Conservation (phyloP, 208 protist genomes). For the Leishmania lainsoni region DNA sequence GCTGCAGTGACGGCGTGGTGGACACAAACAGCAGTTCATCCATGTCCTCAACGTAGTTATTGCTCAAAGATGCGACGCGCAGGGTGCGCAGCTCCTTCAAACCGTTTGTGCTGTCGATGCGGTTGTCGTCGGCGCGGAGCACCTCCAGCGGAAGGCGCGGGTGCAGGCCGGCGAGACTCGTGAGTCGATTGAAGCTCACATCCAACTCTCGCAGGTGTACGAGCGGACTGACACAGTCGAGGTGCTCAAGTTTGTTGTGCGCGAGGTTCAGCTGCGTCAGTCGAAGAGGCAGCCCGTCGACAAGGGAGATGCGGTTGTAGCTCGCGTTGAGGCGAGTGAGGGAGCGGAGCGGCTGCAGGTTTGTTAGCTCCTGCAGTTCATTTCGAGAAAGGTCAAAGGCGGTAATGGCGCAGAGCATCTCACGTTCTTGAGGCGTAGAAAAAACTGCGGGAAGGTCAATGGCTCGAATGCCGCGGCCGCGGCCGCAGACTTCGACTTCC, state of each 20-base stretch:
- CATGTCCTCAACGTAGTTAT: slow-evolving; percentile 77
- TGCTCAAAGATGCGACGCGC: slow-evolving; percentile 51
- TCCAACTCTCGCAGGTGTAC: slow-evolving; percentile 73
- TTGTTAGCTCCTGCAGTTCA: slow-evolving; percentile 50
- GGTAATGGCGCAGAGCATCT: slow-evolving; percentile 69
- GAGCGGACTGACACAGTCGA: slow-evolving; percentile 67
- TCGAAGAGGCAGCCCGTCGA: slow-evolving; percentile 58
- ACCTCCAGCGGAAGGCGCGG: slow-evolving; percentile 54
- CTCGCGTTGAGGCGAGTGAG: slow-evolving; percentile 67
- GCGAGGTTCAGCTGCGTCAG: slow-evolving; percentile 76
- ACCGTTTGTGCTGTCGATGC: slow-evolving; percentile 46
- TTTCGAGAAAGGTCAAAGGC: slow-evolving; percentile 88
- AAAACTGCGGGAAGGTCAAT: slow-evolving; percentile 84
- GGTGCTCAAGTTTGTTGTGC: slow-evolving; percentile 69
- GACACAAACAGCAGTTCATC: slow-evolving; percentile 70
- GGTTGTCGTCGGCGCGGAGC: slow-evolving; percentile 73
- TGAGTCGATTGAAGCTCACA: slow-evolving; percentile 74
- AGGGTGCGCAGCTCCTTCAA: slow-evolving; percentile 64
- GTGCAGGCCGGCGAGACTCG: slow-evolving; percentile 53
- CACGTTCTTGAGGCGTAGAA: slow-evolving; percentile 48
- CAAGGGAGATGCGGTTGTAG: slow-evolving; percentile 64
- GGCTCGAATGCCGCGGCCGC: slow-evolving; percentile 64
- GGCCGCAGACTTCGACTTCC: slow-evolving; percentile 72
- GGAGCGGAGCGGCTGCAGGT: slow-evolving; percentile 60
- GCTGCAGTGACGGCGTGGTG: slow-evolving; percentile 50